Evolutionary conservation across 148 eudicot genomes (phyloP).

Genomic region (Amaranthus palmeri): DNA sequence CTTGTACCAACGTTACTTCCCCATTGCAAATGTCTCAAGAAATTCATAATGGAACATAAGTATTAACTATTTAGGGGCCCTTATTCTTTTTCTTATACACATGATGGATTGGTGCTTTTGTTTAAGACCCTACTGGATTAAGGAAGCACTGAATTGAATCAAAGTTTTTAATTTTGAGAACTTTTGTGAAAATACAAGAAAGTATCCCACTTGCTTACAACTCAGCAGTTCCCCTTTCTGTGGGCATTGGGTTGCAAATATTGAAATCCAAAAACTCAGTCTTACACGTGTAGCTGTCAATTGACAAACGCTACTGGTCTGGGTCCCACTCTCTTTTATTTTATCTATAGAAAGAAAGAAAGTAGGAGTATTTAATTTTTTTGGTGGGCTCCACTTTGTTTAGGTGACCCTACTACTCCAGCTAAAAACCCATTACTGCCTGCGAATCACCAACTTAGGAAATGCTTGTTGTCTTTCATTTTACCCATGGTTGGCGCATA

Average conservation of each 20-base stretch:
- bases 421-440: slow-evolving; percentile 23
- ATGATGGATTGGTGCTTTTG: slow-evolving; percentile 12
- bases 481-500: not conserved
- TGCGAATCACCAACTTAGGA: slow-evolving; percentile 25
- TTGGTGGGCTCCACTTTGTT: slow-evolving; percentile 11
- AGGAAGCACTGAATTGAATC: slow-evolving; percentile 1
- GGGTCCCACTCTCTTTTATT: slow-evolving; percentile 17
- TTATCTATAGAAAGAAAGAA: slow-evolving; percentile 9
- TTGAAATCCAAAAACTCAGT: slow-evolving; percentile 31
- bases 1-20: slow-evolving; percentile 4
- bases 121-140: slow-evolving; percentile 14
- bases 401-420: slow-evolving; percentile 16
- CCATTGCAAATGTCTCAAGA: slow-evolving; percentile 6
- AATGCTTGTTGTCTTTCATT: slow-evolving; percentile 16
- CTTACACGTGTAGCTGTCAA: slow-evolving; percentile 50
- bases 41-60: slow-evolving; percentile 14
- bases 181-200: slow-evolving; percentile 13
- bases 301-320: slow-evolving; percentile 13
- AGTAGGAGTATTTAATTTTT: not conserved
- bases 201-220: slow-evolving; percentile 38
- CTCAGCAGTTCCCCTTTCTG: slow-evolving; percentile 37
- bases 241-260: slow-evolving; percentile 30
- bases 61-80: slow-evolving; percentile 4
- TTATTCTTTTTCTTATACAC: slow-evolving; percentile 6
- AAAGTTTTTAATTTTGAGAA: not conserved